Evolutionary conservation across 139 green algal genomes (phyloP).

Genomic region (Tetraselmis striata): DNA sequence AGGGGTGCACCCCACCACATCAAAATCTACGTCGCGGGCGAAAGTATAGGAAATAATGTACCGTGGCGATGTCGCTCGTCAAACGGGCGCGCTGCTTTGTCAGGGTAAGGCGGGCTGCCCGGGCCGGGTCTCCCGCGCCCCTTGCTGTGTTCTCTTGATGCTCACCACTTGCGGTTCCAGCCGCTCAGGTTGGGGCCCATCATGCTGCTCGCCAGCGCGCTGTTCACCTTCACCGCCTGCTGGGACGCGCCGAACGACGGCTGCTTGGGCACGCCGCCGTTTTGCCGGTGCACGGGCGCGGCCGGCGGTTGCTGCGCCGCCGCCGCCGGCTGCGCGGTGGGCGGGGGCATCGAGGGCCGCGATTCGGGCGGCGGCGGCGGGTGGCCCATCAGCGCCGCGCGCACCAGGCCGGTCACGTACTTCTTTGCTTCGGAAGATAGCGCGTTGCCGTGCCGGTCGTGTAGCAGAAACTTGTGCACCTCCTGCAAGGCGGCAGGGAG

Average conservation of each 20-base stretch:
- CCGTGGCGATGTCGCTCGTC: too few species aligned
- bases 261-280: too few species aligned
- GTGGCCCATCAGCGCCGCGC: background rate
- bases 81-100: too few species aligned
- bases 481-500: background rate
- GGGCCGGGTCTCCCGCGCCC: too few species aligned
- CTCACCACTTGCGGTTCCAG: background rate
- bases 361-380: background rate
- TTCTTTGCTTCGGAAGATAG: background rate
- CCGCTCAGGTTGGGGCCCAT: background rate
- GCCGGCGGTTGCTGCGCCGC: background rate
- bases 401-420: background rate
- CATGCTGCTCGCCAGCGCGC: background rate
- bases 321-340: too few species aligned
- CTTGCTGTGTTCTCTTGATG: too few species aligned
- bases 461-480: slow-evolving; percentile 7
- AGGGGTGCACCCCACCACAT: too few species aligned
- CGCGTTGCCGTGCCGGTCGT: slow-evolving; percentile 1
- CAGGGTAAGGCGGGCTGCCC: too few species aligned
- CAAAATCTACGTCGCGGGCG: too few species aligned
- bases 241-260: too few species aligned
- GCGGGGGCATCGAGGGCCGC: too few species aligned
- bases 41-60: too few species aligned
- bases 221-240: background rate
- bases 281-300: background rate